Percentiles rank a stretch among this genome's conserved stretches.
phyloP scores from a whole-genome alignment of 192 early-diverging fungal species.

The Thamnidium elegans region DNA sequence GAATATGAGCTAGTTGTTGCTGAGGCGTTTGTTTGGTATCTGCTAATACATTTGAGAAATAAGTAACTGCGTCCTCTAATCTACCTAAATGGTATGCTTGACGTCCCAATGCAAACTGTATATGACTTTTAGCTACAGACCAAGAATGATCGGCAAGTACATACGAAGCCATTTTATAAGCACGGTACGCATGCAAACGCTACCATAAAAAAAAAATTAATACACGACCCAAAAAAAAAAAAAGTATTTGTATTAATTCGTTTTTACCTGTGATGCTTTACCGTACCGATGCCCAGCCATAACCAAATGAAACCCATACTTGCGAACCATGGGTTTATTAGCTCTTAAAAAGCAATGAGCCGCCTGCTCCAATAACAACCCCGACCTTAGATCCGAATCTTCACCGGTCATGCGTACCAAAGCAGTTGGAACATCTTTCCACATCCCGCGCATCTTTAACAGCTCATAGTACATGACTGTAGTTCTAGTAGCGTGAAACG shows the following conservation, averaged over 20 bases:
- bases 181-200: slow-evolving; percentile 74
- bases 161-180: slow-evolving; percentile 61
- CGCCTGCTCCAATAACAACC: slow-evolving; percentile 86
- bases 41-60: slow-evolving; percentile 76
- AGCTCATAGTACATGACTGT: slow-evolving; percentile 82
- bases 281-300: slow-evolving; percentile 82
- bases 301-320: slow-evolving; percentile 88
- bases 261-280: slow-evolving; percentile 69
- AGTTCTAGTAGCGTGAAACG: slow-evolving; percentile 68
- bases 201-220: slow-evolving; percentile 26
- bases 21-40: slow-evolving; percentile 59
- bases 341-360: slow-evolving; percentile 72
- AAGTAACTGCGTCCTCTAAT: slow-evolving; percentile 69
- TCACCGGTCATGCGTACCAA: slow-evolving; percentile 74
- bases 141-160: slow-evolving; percentile 63
- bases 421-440: slow-evolving; percentile 64
- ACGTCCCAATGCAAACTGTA: slow-evolving; percentile 83
- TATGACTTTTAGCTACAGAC: slow-evolving; percentile 83
- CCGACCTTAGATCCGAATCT: slow-evolving; percentile 73
- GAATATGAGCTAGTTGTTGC: slow-evolving; percentile 67
- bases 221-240: background rate
- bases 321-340: slow-evolving; percentile 70
- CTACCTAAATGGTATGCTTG: slow-evolving; percentile 75
- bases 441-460: slow-evolving; percentile 66
- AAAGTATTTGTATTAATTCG: background rate